Conservation (phyloP, 2,329 filamentous ascomycete species). For the Akanthomyces lecanii region DNA sequence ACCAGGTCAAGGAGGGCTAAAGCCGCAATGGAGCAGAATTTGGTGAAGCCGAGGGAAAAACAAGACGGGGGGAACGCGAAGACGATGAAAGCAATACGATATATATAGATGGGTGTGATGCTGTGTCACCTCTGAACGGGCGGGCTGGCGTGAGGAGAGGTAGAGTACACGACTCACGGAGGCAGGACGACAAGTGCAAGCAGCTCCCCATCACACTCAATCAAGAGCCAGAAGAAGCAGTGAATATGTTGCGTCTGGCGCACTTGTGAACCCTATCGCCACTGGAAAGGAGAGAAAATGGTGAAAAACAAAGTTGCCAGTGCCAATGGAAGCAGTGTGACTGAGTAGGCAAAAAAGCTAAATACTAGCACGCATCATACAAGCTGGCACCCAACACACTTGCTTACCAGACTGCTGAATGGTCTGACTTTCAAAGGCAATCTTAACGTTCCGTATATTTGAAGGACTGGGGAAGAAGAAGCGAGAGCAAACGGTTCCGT, state of each 20-base stretch:
- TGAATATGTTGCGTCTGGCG: background rate
- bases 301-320: background rate
- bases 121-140: background rate
- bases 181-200: background rate
- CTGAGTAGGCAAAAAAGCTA: background rate
- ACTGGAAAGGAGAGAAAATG: background rate
- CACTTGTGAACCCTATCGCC: background rate
- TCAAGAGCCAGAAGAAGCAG: background rate
- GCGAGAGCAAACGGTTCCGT: no score
- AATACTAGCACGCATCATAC: slow-evolving; percentile 3
- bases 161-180: background rate
- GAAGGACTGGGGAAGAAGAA: no score
- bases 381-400: no score
- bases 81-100: background rate
- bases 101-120: background rate
- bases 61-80: background rate
- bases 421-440: background rate
- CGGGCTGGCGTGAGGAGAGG: background rate
- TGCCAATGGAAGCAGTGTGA: background rate
- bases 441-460: background rate
- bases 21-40: background rate
- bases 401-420: background rate
- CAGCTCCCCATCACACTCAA: slow-evolving; percentile 4
- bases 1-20: background rate
- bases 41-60: background rate